These are phyloP conservation scores for Simmondsia chinensis DNA, from an alignment of 148 eudicot genomes.

Conservation along the genomic window DNA sequence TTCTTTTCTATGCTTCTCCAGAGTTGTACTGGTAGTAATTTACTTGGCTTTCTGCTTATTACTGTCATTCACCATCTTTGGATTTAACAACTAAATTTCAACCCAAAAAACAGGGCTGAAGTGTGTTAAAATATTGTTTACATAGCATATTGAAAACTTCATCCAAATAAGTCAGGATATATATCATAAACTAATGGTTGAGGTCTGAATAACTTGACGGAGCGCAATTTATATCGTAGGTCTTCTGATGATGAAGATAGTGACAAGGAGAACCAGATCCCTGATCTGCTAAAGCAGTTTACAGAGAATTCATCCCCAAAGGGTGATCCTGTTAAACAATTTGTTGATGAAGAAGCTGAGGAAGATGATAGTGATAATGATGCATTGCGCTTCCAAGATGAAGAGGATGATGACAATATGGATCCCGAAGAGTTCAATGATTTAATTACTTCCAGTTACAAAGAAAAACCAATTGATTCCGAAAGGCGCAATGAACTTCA, in stretches of 20 bases:
- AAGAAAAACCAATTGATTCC: constrained; percentile 57
- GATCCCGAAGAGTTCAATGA: constrained; percentile 64
- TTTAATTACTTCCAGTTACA: constrained; percentile 56
- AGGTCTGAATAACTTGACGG: too few species aligned
- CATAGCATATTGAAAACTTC: too few species aligned
- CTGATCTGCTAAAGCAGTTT: constrained; percentile 16
- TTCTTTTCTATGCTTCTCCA: not conserved
- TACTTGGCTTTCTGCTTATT: not conserved
- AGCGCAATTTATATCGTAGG: constrained; percentile 24
- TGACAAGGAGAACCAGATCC: constrained; percentile 64
- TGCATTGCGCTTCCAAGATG: constrained; percentile 40
- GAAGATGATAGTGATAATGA: constrained; percentile 92
- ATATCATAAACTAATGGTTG: too few species aligned
- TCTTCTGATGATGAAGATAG: constrained; percentile 72
- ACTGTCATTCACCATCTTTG: too few species aligned
- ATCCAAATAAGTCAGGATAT: too few species aligned
- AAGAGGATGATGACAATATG: constrained; percentile 47
- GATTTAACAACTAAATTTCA: too few species aligned
- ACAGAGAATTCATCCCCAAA: constrained; percentile 28
- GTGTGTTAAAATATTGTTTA: too few species aligned
- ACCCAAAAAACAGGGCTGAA: too few species aligned
- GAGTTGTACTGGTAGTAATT: not conserved
- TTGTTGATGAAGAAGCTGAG: constrained; percentile 91
- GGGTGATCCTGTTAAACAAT: constrained; percentile 72
- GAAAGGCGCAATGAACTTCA: constrained; percentile 71